Base-by-base conservation (phyloP, 345 rosid species). In the Psidium guajava region DNA sequence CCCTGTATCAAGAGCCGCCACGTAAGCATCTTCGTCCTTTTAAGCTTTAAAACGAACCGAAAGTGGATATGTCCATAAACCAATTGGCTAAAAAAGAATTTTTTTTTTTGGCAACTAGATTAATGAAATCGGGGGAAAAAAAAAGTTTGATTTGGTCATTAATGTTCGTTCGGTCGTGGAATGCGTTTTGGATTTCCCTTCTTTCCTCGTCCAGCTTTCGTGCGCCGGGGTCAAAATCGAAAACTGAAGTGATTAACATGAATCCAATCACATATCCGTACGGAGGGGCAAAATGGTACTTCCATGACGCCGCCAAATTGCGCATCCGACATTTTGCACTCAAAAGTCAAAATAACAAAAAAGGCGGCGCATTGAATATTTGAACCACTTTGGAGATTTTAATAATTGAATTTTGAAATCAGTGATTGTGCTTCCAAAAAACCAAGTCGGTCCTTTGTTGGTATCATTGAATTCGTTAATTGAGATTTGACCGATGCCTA, bases 211-310 rank as follows among this genome's bases (percentile, higher is more conserved):
- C 56, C 56, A 1, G 22, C 22, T 54, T 32, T 64, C 77, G 24
- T 32, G 18, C 24, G 9, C 75, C 15, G 14, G 73, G 36, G n/a
- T n/a, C 20, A 6, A 1, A 9, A 1, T 0, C 3, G 10, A 28
- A 64, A 0, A 64, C 2, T 0, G 1, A 64, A 0, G 40, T 1
- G 54, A 52, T 4, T 15, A 52, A 14, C 54, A 3, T 5, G 42
- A 28, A 3, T 28, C 74, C 3, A 61, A 3, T 28, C 40, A 1
- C 15, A 6, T 24, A 61, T 61, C 74, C 40, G 14, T 3, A 61
- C 0, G 40, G 21, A 32, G 15, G 42, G 21, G 11, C 40, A 61
- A 61, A 28, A 61, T 28, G 74, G 74, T 61, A 28, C 28, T 61
- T 61, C 15, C 47, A 21, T 18, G 0, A 22, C 47, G 77, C 77